Evolutionary conservation across 306 rosid genomes (phyloP).

Genomic region (Castanopsis chinensis): DNA sequence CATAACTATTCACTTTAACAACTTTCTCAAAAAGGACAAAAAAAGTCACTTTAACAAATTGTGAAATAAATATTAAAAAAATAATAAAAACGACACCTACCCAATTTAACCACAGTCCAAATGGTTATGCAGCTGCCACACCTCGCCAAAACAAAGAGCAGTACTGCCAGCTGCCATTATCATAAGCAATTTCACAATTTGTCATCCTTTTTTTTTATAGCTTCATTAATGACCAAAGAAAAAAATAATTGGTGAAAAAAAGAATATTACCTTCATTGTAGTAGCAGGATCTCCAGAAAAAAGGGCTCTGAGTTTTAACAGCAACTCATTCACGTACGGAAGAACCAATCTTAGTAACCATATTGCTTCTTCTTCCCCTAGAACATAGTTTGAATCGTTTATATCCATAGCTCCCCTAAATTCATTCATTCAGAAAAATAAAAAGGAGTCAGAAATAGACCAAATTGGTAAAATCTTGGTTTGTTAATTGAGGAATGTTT

Average conservation of each 20-base stretch:
- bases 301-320: constrained; percentile 68
- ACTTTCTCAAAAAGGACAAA: no score
- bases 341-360: constrained; percentile 70
- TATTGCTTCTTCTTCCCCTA: constrained; percentile 81
- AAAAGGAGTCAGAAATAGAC: neutral
- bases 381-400: constrained; percentile 45
- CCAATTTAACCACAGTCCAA: constrained; percentile 75
- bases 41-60: no score
- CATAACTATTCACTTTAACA: no score
- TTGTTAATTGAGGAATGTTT: neutral
- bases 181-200: neutral
- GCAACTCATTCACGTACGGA: constrained; percentile 73
- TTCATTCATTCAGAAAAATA: constrained; percentile 13
- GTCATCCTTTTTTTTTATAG: neutral
- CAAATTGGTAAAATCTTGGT: neutral
- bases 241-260: neutral
- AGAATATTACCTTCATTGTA: constrained; percentile 70
- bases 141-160: constrained; percentile 86
- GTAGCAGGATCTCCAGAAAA: constrained; percentile 89
- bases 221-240: neutral
- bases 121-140: constrained; percentile 82
- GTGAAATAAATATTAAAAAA: neutral
- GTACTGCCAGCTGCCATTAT: constrained; percentile 67
- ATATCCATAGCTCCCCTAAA: constrained; percentile 49
- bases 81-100: constrained; percentile 28